Evolutionary conservation across 148 eudicot genomes (phyloP).

Genomic region (Chenopodium berlandieri): DNA sequence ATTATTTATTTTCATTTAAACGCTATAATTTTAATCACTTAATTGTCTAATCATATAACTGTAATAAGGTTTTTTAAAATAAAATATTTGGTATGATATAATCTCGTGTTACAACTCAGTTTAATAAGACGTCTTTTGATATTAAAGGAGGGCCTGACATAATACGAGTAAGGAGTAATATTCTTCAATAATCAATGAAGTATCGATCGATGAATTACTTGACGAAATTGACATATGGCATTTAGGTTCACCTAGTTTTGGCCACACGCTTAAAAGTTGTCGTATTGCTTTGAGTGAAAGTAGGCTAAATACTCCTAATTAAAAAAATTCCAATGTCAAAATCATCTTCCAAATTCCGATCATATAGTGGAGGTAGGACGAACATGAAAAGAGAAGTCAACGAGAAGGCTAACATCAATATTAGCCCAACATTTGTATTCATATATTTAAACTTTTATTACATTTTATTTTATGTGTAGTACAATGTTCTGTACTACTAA

Average conservation of each 20-base stretch:
- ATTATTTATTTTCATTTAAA: too few species aligned
- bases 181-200: too few species aligned
- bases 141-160: too few species aligned
- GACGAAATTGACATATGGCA: background rate
- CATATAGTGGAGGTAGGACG: slow-evolving; percentile 14
- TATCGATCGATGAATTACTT: background rate
- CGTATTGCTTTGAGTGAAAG: background rate
- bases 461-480: slow-evolving; percentile 20
- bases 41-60: too few species aligned
- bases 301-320: too few species aligned
- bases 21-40: too few species aligned
- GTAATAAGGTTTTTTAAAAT: too few species aligned
- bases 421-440: slow-evolving; percentile 23
- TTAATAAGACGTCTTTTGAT: background rate
- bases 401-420: slow-evolving; percentile 10
- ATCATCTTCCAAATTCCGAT: background rate
- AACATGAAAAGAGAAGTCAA: slow-evolving; percentile 18
- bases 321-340: background rate
- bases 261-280: background rate
- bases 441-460: background rate
- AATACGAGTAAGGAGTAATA: too few species aligned
- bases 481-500: slow-evolving; percentile 32
- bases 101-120: too few species aligned
- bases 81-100: too few species aligned
- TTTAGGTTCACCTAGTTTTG: background rate